A percentile compares a stretch with the other conserved stretches of the same genome.
phyloP scores from a whole-genome alignment of 169 alveolate genomes.

The Eimeria falciformis region DNA sequence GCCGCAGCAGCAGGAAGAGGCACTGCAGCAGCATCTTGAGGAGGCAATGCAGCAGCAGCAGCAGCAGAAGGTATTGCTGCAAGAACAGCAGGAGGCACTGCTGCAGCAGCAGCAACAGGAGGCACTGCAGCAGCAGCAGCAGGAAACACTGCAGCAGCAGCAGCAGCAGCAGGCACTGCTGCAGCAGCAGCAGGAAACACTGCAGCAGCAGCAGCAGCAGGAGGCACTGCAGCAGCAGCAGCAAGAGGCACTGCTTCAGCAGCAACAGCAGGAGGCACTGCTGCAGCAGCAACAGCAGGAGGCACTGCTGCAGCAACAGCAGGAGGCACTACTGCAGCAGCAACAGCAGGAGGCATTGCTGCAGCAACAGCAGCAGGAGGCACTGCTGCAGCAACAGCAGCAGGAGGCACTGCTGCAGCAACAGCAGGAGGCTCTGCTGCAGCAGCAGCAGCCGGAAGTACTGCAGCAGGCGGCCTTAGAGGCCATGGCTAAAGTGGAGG shows the following conservation, averaged over 20 bases:
- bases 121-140: too few relatives aligned
- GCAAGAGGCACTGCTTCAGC: background rate
- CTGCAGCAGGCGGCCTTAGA: background rate
- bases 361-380: background rate
- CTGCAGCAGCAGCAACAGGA: too few relatives aligned
- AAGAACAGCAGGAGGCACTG: too few relatives aligned
- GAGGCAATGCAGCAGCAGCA: background rate
- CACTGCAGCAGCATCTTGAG: background rate
- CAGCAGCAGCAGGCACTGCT: conserved; percentile 21
- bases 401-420: background rate
- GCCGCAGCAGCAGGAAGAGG: background rate
- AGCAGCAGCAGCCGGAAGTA: background rate
- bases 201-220: conserved; percentile 16
- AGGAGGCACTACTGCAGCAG: background rate
- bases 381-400: background rate
- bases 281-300: background rate
- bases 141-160: background rate
- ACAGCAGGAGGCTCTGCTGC: background rate
- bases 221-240: conserved; percentile 5
- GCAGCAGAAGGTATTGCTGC: conserved; percentile 21
- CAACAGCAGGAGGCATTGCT: background rate
- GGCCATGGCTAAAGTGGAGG: background rate
- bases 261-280: background rate
- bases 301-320: background rate
- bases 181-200: background rate